These are phyloP conservation scores for Aspergillus flavus DNA, from an alignment of 2,329 filamentous ascomycete species.

Conservation along the genomic window DNA sequence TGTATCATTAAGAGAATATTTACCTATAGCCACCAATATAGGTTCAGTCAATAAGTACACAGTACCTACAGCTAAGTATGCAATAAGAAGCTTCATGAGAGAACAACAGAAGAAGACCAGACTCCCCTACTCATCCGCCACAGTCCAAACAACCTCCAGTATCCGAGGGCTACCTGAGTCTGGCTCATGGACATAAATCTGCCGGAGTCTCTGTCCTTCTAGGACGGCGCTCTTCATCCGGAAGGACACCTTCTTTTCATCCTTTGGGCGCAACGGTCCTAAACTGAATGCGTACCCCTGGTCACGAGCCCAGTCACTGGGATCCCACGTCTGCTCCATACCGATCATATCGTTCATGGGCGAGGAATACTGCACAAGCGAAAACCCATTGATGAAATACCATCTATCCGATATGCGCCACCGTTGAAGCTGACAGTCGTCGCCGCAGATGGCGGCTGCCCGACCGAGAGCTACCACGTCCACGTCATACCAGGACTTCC, in stretches of 20 bases:
- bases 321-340: constrained; percentile 57
- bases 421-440: constrained; percentile 17
- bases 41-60: not conserved
- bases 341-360: constrained; percentile 39
- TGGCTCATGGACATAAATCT: constrained; percentile 4
- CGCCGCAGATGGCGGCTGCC: constrained; percentile 17
- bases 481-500: constrained; percentile 6
- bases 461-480: constrained; percentile 18
- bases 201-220: not conserved
- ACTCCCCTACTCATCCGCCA: not conserved
- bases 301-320: constrained; percentile 38
- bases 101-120: not conserved
- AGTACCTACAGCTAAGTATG: not conserved
- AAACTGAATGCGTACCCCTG: constrained; percentile 52
- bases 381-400: constrained; percentile 57
- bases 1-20: not conserved
- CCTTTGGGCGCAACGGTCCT: constrained; percentile 28
- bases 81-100: not conserved
- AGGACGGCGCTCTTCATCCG: constrained; percentile 1
- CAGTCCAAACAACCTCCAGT: constrained; percentile 4
- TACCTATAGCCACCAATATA: not conserved
- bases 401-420: constrained; percentile 18
- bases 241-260: not conserved
- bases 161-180: not conserved
- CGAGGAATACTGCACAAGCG: constrained; percentile 51